Base-by-base conservation (phyloP, 305 asterid species). In the Fraxinus latifolia region DNA sequence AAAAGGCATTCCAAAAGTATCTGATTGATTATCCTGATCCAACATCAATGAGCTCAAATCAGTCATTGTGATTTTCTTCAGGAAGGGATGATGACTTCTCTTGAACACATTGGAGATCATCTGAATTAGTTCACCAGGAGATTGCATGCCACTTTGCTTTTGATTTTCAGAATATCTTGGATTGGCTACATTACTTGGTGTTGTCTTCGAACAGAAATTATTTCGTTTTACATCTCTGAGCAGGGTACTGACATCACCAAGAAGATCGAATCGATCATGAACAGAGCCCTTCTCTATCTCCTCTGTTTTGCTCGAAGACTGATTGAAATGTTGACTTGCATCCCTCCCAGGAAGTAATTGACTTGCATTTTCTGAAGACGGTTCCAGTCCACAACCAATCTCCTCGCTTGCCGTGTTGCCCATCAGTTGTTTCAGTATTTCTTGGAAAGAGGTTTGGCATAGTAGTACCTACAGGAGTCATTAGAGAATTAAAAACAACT, bases 1-100 rank as follows among this genome's bases (percentile, higher is more conserved):
- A 84, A 88, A 91, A 76, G 99, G 99, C 94, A 92, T 91, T 81
- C 99, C 99, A 72, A 92, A 92, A 79, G 98, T 90, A 90, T 96
- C 99, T 27, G 99, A 93, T 83, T 96, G 98, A 86, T 94, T 91
- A 79, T 91, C 94, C 83, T 86, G 88, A 87, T 94, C 97, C 31
- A 90, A 89, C 86, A 84, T 78, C 89, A 94, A 80, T 79, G 93
- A 88, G 86, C 86, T 90, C 85, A 94, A 89, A 84, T 96, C 97
- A 65, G 88, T 79, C 87, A 90, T 86, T 32, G 93, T 86, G 55
- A 93, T 91, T 90, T 91, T 94, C 84, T 92, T 92, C 89, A 94
- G 83, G 89, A 94, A 96, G 70, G 98, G 95, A 89, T 91, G 97
- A 88, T 86, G 94, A 85, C 89, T 91, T 86, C 97, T 89, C 84